Base-by-base conservation (phyloP, 2,329 filamentous ascomycete species). In the Venturia pyrina region DNA sequence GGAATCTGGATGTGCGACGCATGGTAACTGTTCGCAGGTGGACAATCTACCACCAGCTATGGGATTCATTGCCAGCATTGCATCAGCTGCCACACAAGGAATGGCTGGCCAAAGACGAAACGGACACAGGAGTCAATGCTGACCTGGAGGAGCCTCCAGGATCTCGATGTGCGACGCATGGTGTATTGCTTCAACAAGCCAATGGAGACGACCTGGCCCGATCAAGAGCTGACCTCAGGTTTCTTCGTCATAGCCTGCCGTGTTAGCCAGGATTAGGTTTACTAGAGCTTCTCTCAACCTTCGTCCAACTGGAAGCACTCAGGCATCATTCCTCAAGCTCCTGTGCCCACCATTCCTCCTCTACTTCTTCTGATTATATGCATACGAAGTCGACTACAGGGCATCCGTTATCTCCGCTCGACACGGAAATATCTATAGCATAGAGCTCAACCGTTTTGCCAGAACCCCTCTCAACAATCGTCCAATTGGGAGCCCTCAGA, bases 281-380 rank as follows among this genome's bases (percentile, higher is more conserved):
- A 28, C 28, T 4, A 28, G 28, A 28, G 28, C 28, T 28, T 28
- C 28, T 28, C 28, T 28, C 28, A 28, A 28, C 28, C 28, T 28
- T 28, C 28, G 28, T 28, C 28, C 28, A 28, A 28, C 2, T 28
- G 28, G 28, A 28, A 28, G 28, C 28, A 28, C 28, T 28, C 28
- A 28, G 28, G 28, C 28, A 28, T 28, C 28, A 28, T 28, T 28
- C 4, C 28, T 28, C 28, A 28, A 28, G 28, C 28, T 28, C 28
- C 28, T 28, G 28, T 28, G 28, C 28, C 28, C 28, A 28, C 28
- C 28, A 68, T 82, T 99, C n/a, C 80, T 99, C 1, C 98, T 98
- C 71, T 85, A 93, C 56, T 99, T 99, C 77, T 99, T 98, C 77
- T 88, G 91, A 57, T 92, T 93, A 72, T 99, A 97, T 73, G 93